Evolutionary conservation across 2,329 filamentous ascomycete genomes (phyloP).

Genomic region (Arthrobotrys pseudoclavata): DNA sequence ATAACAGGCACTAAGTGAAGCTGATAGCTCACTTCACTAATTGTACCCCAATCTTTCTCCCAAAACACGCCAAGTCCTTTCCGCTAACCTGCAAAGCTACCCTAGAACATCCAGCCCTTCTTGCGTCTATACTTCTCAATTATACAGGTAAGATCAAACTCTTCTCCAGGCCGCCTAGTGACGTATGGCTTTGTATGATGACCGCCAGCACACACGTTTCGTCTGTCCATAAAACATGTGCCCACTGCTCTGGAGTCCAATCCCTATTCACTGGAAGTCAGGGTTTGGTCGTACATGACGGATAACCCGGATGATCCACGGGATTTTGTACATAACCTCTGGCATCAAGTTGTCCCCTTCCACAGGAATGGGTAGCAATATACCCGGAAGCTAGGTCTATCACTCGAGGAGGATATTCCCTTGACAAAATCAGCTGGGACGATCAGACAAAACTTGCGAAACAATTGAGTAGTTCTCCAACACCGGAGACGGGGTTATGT

Average conservation of each 20-base stretch:
- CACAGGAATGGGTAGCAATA: conserved; percentile 1
- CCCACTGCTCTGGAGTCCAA: too few species aligned
- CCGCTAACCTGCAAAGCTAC: too few species aligned
- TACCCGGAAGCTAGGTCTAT: conserved; percentile 2
- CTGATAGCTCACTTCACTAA: too few species aligned
- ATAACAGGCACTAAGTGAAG: too few species aligned
- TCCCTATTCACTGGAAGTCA: conserved; percentile 10
- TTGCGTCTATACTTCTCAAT: too few species aligned
- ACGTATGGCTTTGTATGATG: too few species aligned
- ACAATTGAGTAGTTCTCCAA: neutral
- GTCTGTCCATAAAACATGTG: neutral
- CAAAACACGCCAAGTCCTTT: too few species aligned
- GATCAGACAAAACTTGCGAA: neutral
- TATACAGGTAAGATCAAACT: too few species aligned
- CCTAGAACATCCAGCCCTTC: too few species aligned
- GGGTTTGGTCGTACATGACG: conserved; percentile 20
- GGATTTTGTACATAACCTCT: conserved; percentile 1
- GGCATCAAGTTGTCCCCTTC: conserved; percentile 1
- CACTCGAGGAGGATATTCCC: neutral
- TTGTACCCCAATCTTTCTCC: too few species aligned
- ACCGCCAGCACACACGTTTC: too few species aligned
- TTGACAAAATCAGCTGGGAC: neutral
- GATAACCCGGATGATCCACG: neutral
- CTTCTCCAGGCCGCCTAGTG: too few species aligned
- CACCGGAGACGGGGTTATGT: neutral